Percentiles rank a stretch among this genome's conserved stretches.
Conservation (phyloP, 1,284 basidiomycete species). For the Xerocomus amazonicus region DNA sequence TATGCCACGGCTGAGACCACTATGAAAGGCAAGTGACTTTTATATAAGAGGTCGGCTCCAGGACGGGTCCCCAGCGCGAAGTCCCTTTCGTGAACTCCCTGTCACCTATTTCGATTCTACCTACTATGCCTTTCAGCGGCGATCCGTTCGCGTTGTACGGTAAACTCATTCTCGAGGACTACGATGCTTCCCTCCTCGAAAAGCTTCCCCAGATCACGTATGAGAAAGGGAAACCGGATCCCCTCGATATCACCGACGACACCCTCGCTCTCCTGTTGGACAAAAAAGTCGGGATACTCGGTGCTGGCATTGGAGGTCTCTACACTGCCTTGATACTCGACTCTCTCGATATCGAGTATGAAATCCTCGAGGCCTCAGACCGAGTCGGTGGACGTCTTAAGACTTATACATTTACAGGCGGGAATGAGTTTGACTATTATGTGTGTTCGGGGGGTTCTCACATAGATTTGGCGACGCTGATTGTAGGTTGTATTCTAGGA, state of each 20-base stretch:
- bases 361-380: constrained; percentile 33
- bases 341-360: constrained; percentile 31
- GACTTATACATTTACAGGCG: constrained; percentile 25
- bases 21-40: too few species aligned
- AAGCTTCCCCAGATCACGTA: too few species aligned
- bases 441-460: constrained; percentile 4
- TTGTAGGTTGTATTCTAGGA: constrained; percentile 15
- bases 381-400: constrained; percentile 35
- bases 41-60: too few species aligned
- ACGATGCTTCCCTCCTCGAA: too few species aligned
- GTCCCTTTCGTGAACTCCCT: too few species aligned
- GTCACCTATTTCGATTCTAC: too few species aligned
- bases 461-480: not conserved
- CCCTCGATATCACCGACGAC: constrained; percentile 1
- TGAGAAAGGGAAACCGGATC: too few species aligned
- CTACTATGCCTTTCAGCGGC: too few species aligned
- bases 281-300: constrained; percentile 17
- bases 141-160: too few species aligned
- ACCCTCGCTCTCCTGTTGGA: constrained; percentile 3
- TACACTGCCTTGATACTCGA: constrained; percentile 37
- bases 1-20: too few species aligned
- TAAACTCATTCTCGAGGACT: too few species aligned
- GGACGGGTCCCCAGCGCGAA: too few species aligned
- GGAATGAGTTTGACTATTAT: not conserved
- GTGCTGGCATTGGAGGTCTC: constrained; percentile 33